phyloP scores from a whole-genome alignment of 2,329 filamentous ascomycete genomes.

The Didymella sp. region DNA sequence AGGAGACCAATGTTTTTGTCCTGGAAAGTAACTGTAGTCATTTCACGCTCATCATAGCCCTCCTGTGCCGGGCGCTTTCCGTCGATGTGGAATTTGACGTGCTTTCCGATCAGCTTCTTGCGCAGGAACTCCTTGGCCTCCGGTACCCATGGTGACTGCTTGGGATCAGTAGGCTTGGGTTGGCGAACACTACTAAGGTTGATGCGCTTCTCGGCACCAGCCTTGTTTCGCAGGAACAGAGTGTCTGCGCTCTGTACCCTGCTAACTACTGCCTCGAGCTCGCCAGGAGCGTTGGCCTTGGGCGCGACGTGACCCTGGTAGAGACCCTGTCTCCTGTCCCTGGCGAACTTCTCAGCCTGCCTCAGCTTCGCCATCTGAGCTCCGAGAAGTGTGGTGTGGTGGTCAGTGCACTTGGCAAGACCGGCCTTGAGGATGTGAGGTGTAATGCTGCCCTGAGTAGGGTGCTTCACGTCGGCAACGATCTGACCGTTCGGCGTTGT shows the following conservation, averaged over 20 bases:
- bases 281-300: conserved; percentile 66
- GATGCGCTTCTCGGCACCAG: conserved; percentile 85
- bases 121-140: conserved; percentile 96
- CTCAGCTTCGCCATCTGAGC: conserved; percentile 85
- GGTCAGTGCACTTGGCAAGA: conserved; percentile 90
- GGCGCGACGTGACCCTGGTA: conserved; percentile 79
- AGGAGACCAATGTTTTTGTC: conserved; percentile 85
- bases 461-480: conserved; percentile 86
- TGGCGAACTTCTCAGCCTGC: conserved; percentile 85
- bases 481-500: conserved; percentile 89
- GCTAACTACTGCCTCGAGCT: conserved; percentile 81
- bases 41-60: conserved; percentile 92
- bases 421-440: conserved; percentile 89
- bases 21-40: conserved; percentile 83
- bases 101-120: conserved; percentile 94
- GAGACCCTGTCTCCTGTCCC: conserved; percentile 75
- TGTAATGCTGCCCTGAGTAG: conserved; percentile 84
- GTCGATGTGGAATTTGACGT: conserved; percentile 87
- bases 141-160: conserved; percentile 85
- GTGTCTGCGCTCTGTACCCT: conserved; percentile 90
- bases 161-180: conserved; percentile 85
- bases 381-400: conserved; percentile 92
- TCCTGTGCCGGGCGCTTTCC: conserved; percentile 89
- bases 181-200: conserved; percentile 92
- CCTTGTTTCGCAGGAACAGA: conserved; percentile 83